A percentile compares a stretch with the other conserved stretches of the same genome.
Conservation (phyloP, 495 filamentous ascomycete species). For the Physcia stellaris region DNA sequence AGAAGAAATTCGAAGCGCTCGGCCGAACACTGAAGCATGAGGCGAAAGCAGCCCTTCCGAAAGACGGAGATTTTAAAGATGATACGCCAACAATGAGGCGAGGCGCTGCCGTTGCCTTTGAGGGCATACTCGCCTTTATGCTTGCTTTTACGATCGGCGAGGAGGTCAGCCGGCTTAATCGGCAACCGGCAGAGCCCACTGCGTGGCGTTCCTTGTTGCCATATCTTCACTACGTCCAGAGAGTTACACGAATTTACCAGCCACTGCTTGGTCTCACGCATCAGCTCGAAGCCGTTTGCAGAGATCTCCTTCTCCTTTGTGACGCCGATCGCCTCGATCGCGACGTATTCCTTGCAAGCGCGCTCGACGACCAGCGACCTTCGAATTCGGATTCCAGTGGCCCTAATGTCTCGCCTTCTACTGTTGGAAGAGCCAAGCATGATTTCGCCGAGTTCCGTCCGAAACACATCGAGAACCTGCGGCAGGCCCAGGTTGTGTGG, state of each 20-base stretch:
- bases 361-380: not conserved
- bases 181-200: constrained; percentile 27
- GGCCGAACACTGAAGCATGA: constrained; percentile 36
- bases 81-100: constrained; percentile 24
- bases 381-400: not conserved
- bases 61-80: constrained; percentile 16
- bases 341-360: not conserved
- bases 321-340: constrained; percentile 31
- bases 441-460: constrained; percentile 28
- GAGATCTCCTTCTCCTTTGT: constrained; percentile 30
- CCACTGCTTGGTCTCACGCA: constrained; percentile 29
- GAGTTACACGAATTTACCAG: constrained; percentile 18
- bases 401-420: not conserved
- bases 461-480: constrained; percentile 27
- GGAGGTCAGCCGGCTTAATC: constrained; percentile 22
- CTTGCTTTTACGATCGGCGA: constrained; percentile 36
- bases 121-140: constrained; percentile 35
- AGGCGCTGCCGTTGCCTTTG: constrained; percentile 30
- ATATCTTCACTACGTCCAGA: constrained; percentile 34
- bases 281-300: constrained; percentile 34
- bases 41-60: constrained; percentile 18
- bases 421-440: constrained; percentile 6
- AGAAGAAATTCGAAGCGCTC: constrained; percentile 26
- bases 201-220: constrained; percentile 33
- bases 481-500: constrained; percentile 30